Evolutionary conservation across 2,329 filamentous ascomycete species (phyloP).

Genomic region (Penicillium brasilianum): DNA sequence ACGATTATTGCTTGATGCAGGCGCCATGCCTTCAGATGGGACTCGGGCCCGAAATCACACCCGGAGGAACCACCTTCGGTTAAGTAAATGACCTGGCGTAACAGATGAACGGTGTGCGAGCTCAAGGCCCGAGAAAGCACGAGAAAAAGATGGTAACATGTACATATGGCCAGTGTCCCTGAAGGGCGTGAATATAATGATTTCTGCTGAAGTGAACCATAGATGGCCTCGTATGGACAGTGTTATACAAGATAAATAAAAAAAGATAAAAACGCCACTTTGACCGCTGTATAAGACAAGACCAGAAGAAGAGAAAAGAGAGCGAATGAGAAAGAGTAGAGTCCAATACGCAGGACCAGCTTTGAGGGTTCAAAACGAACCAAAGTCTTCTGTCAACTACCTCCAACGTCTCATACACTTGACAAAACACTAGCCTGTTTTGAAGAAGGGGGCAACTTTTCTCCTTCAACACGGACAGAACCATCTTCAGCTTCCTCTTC

Average conservation of each 20-base stretch:
- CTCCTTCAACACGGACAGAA: background rate
- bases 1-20: background rate
- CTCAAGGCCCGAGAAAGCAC: background rate
- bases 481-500: slow-evolving; percentile 41
- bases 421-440: slow-evolving; percentile 21
- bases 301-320: slow-evolving; percentile 12
- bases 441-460: slow-evolving; percentile 4
- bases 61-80: too few relatives aligned
- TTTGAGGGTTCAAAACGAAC: background rate
- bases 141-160: background rate
- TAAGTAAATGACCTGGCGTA: background rate
- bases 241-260: slow-evolving; percentile 30
- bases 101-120: background rate
- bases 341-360: background rate
- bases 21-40: background rate
- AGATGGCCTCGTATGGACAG: slow-evolving; percentile 19
- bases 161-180: background rate
- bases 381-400: background rate
- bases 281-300: slow-evolving; percentile 30
- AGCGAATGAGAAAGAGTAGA: background rate
- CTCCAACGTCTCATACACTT: slow-evolving; percentile 20
- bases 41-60: background rate
- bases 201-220: slow-evolving; percentile 14
- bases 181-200: background rate
- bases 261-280: slow-evolving; percentile 26